Percentiles rank a stretch among this genome's conserved stretches.
Conservation (phyloP, 208 protist species). For the Leishmania tarentolae region DNA sequence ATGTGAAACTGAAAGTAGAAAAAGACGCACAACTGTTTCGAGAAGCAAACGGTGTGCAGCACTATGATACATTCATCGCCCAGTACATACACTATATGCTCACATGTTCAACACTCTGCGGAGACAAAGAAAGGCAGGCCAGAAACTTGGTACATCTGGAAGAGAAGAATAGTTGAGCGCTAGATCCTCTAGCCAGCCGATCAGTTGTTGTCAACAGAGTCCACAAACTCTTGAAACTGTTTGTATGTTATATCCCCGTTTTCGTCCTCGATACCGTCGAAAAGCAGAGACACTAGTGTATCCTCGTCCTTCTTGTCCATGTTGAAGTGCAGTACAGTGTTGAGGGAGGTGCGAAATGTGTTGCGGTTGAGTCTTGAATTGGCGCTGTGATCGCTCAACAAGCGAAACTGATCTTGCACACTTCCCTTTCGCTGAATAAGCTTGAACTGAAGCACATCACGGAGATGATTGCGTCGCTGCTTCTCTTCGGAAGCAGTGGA, state of each 20-base stretch:
- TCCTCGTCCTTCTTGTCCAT: constrained; percentile 74
- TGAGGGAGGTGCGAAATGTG: constrained; percentile 73
- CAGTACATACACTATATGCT: too few species aligned
- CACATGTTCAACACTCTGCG: not conserved
- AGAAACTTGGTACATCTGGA: not conserved
- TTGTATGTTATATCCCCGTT: constrained; percentile 87
- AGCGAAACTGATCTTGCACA: constrained; percentile 81
- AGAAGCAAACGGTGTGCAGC: not conserved
- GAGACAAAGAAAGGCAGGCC: constrained; percentile 4
- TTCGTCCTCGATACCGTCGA: constrained; percentile 80
- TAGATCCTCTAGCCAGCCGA: not conserved
- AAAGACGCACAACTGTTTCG: not conserved
- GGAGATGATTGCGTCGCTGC: constrained; percentile 54
- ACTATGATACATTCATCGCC: constrained; percentile 1
- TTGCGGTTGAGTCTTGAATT: constrained; percentile 74
- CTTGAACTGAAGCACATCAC: constrained; percentile 73
- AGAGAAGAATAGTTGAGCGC: not conserved
- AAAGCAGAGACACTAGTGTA: constrained; percentile 81
- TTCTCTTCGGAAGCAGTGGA: constrained; percentile 38
- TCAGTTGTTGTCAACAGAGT: constrained; percentile 31
- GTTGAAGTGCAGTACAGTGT: constrained; percentile 86
- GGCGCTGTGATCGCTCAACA: constrained; percentile 70
- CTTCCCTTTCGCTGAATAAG: constrained; percentile 79
- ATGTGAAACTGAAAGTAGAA: not conserved
- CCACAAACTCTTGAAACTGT: constrained; percentile 88